Base-by-base conservation (phyloP, 768 basidiomycete species). In the Infundibulicybe gibba region DNA sequence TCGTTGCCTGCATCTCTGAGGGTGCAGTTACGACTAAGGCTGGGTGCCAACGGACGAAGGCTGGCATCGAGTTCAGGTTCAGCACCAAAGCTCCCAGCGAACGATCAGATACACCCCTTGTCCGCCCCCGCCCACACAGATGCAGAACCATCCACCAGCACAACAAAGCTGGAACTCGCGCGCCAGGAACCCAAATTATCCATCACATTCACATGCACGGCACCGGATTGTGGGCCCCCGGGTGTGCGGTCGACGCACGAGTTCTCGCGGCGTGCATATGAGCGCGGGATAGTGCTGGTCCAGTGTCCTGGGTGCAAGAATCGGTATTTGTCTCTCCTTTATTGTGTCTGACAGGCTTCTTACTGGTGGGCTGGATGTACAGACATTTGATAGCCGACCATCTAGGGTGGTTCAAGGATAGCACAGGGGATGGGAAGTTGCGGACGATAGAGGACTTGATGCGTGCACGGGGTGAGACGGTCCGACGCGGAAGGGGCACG, bases 221-320 rank as follows among this genome's bases (percentile, higher is more conserved):
- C 81, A 4, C 56, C 72, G 5, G 72, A 72, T 1, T 97, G 94
- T 25, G 25, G 25, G 3, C 25, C 25, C 25, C 25, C 25, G 56
- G 74, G 74, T 9, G 63, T 71, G 49, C 84, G 95, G 2, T 94
- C 91, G 8, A 84, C 90, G 5, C 94, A 97, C 57, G 77, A 88
- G 50, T 97, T 98, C 63, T 78, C 90, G 5, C 86, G 82, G 60
- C 77, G 82, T 39, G 80, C 90, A 15, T 99, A 99, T 65, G 79
- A 87, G 61, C 79, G 75, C 39, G 95, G 95, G 0, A 83, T 97
- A 43, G 94, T 98, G 2, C 71, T 99, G 20, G 80, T 97, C 1
- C 80, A 94, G 61, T 99, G 95, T 68, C 94, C 94, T 1, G 79
- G 78, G 12, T 99, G 95, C 62, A 82, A 87, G 56, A 91, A 89